A percentile compares a stretch with the other conserved stretches of the same genome.
Conservation (phyloP, 2,329 filamentous ascomycete species). For the Cadophora malorum region DNA sequence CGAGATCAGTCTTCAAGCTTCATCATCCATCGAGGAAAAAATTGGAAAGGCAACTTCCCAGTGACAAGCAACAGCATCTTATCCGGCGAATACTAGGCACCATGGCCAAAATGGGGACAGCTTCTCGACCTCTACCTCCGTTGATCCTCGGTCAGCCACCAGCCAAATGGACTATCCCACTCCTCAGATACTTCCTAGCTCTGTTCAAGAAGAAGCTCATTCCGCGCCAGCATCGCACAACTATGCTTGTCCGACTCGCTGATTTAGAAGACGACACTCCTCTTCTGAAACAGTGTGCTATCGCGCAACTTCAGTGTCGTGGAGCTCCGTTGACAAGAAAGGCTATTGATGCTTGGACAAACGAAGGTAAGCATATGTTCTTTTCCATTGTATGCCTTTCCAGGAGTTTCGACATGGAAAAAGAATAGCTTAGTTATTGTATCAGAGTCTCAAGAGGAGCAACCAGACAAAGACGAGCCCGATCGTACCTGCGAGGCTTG, state of each 20-base stretch:
- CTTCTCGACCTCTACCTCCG: not conserved
- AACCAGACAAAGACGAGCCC: not conserved
- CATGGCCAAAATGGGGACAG: not conserved
- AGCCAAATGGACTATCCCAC: not conserved
- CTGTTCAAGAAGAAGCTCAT: not conserved
- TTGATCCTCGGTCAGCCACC: not conserved
- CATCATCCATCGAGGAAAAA: not conserved
- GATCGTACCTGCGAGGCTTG: no score
- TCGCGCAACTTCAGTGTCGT: not conserved
- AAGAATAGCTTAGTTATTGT: not conserved
- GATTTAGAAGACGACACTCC: not conserved
- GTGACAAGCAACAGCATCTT: not conserved
- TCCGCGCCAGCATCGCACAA: not conserved
- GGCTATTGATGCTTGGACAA: not conserved
- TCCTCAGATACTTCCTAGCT: not conserved
- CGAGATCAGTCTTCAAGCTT: not conserved
- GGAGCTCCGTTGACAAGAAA: slow-evolving; percentile 1
- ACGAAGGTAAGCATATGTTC: slow-evolving; percentile 2
- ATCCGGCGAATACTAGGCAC: not conserved
- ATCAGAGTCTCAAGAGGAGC: slow-evolving; percentile 4
- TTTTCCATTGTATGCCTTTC: not conserved
- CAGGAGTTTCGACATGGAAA: not conserved
- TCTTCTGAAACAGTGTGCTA: not conserved
- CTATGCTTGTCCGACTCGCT: not conserved
- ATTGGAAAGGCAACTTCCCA: no score